Percentiles rank a stretch among this genome's conserved stretches.
Conservation (phyloP, 2,329 filamentous ascomycete genomes). For the Scleromitrula shiraiana region DNA sequence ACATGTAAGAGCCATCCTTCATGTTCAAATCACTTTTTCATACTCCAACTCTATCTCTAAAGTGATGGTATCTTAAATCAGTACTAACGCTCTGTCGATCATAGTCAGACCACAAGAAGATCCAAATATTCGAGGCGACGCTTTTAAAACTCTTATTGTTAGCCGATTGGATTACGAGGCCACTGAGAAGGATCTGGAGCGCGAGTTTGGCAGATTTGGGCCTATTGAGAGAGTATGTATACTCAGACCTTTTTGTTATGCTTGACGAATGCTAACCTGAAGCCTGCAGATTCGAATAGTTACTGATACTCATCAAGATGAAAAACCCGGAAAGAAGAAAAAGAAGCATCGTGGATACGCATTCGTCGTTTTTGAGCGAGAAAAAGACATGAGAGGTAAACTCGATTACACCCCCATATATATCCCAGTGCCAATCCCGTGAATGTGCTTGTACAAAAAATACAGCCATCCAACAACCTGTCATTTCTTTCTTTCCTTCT, state of each 20-base stretch:
- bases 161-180: constrained; percentile 83
- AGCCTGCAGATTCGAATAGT: constrained; percentile 71
- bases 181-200: constrained; percentile 81
- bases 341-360: constrained; percentile 85
- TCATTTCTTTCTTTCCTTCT: constrained; percentile 30
- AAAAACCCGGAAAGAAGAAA: constrained; percentile 67
- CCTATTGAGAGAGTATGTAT: constrained; percentile 77
- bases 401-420: constrained; percentile 34
- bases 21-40: constrained; percentile 23
- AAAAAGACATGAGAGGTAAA: constrained; percentile 99
- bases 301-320: constrained; percentile 61
- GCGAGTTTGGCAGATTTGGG: constrained; percentile 88
- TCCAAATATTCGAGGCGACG: constrained; percentile 81
- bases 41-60: not conserved
- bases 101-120: constrained; percentile 77
- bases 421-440: constrained; percentile 26
- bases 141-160: constrained; percentile 92
- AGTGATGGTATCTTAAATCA: not conserved
- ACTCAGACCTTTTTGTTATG: too few species aligned
- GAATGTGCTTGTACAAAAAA: constrained; percentile 37
- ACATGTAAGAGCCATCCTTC: constrained; percentile 27
- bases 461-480: constrained; percentile 29
- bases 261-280: constrained; percentile 13
- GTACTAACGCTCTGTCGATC: constrained; percentile 18
- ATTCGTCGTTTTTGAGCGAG: constrained; percentile 93